Evolutionary conservation across 129 eudicot genomes (phyloP).

Genomic region (Daucus carota): DNA sequence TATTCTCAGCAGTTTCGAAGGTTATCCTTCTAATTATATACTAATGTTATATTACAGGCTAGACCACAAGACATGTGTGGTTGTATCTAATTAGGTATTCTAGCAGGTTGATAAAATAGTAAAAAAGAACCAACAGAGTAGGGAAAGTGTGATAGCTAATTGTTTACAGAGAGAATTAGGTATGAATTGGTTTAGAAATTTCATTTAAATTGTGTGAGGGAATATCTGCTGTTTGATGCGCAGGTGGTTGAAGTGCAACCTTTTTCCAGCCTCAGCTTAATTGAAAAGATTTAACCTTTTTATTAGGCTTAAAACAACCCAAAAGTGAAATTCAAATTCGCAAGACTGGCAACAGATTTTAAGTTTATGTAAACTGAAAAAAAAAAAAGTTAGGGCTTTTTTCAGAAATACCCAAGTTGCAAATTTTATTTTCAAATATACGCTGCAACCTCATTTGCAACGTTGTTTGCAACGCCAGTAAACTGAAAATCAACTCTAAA

Average conservation of each 20-base stretch:
- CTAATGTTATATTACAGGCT: conserved; percentile 22
- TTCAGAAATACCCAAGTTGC: too few species aligned
- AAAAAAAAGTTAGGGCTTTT: too few species aligned
- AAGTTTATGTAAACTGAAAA: not conserved
- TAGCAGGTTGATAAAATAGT: conserved; percentile 16
- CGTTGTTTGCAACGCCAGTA: too few species aligned
- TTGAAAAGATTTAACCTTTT: not conserved
- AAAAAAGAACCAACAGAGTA: conserved; percentile 9
- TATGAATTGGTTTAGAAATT: conserved; percentile 14
- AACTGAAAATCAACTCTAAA: too few species aligned
- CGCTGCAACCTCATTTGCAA: too few species aligned
- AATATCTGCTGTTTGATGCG: not conserved
- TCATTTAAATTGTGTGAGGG: conserved; percentile 51
- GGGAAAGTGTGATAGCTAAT: conserved; percentile 18
- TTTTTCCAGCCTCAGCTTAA: not conserved
- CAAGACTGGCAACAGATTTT: not conserved
- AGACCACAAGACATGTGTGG: conserved; percentile 50
- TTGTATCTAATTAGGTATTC: conserved; percentile 31
- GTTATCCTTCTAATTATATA: conserved; percentile 23
- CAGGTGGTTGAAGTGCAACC: not conserved
- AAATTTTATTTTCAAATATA: too few species aligned
- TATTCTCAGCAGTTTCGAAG: conserved; percentile 10
- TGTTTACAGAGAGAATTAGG: conserved; percentile 18
- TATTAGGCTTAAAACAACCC: not conserved
- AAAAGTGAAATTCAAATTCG: not conserved